Evolutionary conservation across 495 filamentous ascomycete species (phyloP), one percentile per base, ranked within the genome.

Genomic region (Hapsidospora chrysogenum): DNA sequence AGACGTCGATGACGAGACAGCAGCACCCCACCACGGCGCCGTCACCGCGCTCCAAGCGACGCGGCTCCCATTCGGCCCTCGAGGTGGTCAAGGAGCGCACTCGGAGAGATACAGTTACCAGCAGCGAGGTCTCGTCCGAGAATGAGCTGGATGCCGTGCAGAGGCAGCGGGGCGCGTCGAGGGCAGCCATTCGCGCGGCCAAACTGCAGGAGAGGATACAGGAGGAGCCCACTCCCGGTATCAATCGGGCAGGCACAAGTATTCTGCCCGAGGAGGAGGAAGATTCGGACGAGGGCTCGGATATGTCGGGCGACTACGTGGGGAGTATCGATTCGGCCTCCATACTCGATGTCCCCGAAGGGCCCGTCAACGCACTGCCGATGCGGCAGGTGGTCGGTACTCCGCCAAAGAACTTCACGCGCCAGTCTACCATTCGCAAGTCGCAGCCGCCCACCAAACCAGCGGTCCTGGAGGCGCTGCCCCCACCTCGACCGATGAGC

Each of bases 401-500:
- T 3, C 55, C 68, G n/a, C 68, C 68, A 19, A 59, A 60, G 36
- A 57, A 69, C 42, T 45, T 74, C 36, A 56, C 63, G 33, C 44
- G 66, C 44, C 45, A 66, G 18, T 60, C 60, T 17, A 66, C 65
- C 8, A 52, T 66, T 16, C 54, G 59, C 21, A 58, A 39, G 14
- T 61, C 54, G 0, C 54, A 49, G 9, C 51, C 54, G 36, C 60
- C 63, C 2, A 41, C 57, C n/a, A 63, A 72, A 7, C 64, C 77
- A 2, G 68, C 75, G 3, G 56, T 41, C 51, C 80, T 49, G 59
- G 82, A 53, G 9, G 81, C 78, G n/a, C 66, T 96, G 11, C 89
- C 89, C 16, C 84, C 89, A 1, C 78, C 85, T n/a, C 68, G 86
- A 11, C 92, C 92, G 2, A 80, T 97, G 53, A 93, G 84, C 50